These are phyloP conservation scores for Alternaria longipes DNA, from an alignment of 2,329 filamentous ascomycete genomes.

Conservation along the genomic window DNA sequence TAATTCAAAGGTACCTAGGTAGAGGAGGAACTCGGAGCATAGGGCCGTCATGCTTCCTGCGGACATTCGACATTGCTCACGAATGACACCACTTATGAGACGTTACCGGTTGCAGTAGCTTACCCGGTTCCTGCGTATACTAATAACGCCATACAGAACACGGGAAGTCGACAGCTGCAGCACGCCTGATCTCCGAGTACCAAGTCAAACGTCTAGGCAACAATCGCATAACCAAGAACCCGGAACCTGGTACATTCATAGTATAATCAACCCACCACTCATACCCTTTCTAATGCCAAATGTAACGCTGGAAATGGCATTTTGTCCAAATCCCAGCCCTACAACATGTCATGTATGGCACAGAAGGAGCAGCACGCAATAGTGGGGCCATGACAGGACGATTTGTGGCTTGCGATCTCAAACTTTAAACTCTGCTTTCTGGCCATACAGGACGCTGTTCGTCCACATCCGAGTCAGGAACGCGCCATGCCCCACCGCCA, in stretches of 20 bases:
- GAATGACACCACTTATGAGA: background rate
- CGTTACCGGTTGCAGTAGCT: background rate
- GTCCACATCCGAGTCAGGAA: conserved; percentile 13
- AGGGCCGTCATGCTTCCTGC: background rate
- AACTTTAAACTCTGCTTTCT: conserved; percentile 3
- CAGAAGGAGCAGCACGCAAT: background rate
- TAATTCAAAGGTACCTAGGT: background rate
- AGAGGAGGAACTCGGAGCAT: background rate
- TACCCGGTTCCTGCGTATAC: background rate
- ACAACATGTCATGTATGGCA: background rate
- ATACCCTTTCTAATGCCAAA: background rate
- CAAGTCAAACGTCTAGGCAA: background rate
- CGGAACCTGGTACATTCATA: background rate
- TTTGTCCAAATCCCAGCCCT: background rate
- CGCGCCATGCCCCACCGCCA: conserved; percentile 9
- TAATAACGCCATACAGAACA: background rate
- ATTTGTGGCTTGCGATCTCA: background rate
- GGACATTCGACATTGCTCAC: background rate
- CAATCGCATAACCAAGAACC: background rate
- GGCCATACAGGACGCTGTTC: conserved; percentile 3
- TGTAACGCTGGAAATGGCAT: background rate
- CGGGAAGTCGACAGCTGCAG: background rate
- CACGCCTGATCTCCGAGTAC: background rate
- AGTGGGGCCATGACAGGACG: background rate
- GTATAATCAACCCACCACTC: background rate